These are phyloP conservation scores for Pseudogymnoascus sp. DNA, from an alignment of 2,329 filamentous ascomycete species.

Conservation along the genomic window DNA sequence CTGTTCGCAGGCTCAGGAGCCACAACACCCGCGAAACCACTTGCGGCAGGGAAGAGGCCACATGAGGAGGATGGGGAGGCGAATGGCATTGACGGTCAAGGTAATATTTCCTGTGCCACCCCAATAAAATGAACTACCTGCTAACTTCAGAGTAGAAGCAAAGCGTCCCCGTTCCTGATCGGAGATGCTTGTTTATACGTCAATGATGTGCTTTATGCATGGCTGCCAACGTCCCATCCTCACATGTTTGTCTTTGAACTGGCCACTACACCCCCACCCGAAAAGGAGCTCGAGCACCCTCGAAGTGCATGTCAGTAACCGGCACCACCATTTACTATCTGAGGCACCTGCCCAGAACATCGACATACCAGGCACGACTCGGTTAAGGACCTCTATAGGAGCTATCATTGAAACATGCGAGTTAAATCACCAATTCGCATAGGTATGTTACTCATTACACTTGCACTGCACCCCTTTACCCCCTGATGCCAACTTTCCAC, in stretches of 20 bases:
- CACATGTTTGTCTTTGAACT: not conserved
- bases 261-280: not conserved
- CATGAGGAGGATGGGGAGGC: slow-evolving; percentile 22
- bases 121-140: not conserved
- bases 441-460: slow-evolving; percentile 3
- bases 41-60: slow-evolving; percentile 1
- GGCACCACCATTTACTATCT: not conserved
- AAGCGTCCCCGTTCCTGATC: slow-evolving; percentile 28
- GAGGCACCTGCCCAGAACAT: not conserved
- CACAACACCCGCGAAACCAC: not conserved
- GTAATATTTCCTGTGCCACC: slow-evolving; percentile 16
- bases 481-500: not conserved
- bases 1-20: slow-evolving; percentile 20
- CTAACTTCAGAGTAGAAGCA: slow-evolving; percentile 24
- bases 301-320: not conserved
- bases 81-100: slow-evolving; percentile 21
- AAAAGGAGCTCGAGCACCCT: not conserved
- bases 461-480: not conserved
- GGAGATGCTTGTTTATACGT: slow-evolving; percentile 2
- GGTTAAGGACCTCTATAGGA: not conserved
- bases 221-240: not conserved
- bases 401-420: not conserved
- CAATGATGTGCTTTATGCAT: slow-evolving; percentile 4
- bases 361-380: not conserved
- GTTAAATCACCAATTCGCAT: slow-evolving; percentile 4